Evolutionary conservation across 192 early-diverging fungal genomes (phyloP).

Genomic region (Polychytrium aggregatum): DNA sequence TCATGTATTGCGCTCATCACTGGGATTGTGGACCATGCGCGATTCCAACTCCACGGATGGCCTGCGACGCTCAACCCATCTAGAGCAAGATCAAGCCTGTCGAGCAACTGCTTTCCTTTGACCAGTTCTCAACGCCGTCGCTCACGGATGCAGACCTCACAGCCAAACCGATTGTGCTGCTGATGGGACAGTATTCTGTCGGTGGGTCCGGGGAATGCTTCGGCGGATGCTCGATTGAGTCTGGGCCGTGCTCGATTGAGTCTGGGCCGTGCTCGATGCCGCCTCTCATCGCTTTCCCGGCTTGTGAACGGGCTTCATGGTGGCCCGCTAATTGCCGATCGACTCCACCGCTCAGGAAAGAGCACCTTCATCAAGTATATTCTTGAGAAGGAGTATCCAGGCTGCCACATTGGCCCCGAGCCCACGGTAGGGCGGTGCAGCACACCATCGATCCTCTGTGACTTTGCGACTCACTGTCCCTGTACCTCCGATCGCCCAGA

Average conservation of each 20-base stretch:
- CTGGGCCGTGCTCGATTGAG: too few species aligned
- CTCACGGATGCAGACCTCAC: slow-evolving; percentile 70
- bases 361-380: slow-evolving; percentile 74
- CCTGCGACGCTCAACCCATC: too few species aligned
- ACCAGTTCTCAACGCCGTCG: slow-evolving; percentile 59
- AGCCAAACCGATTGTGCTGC: slow-evolving; percentile 76
- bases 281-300: neutral
- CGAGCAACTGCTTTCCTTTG: slow-evolving; percentile 64
- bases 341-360: slow-evolving; percentile 37
- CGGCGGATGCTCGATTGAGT: too few species aligned
- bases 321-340: neutral
- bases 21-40: too few species aligned
- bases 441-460: too few species aligned
- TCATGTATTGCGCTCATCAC: too few species aligned
- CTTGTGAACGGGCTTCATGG: neutral
- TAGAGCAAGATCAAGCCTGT: slow-evolving; percentile 60
- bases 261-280: too few species aligned
- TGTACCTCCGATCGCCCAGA: slow-evolving; percentile 26
- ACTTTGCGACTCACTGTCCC: too few species aligned
- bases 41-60: too few species aligned
- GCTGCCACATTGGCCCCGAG: slow-evolving; percentile 70
- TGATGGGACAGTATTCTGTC: slow-evolving; percentile 80
- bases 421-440: slow-evolving; percentile 38
- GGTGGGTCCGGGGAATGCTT: too few species aligned
- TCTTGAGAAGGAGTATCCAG: slow-evolving; percentile 68